phyloP scores from a whole-genome alignment of 495 filamentous ascomycete species.

The Trypethelium eluteriae region DNA sequence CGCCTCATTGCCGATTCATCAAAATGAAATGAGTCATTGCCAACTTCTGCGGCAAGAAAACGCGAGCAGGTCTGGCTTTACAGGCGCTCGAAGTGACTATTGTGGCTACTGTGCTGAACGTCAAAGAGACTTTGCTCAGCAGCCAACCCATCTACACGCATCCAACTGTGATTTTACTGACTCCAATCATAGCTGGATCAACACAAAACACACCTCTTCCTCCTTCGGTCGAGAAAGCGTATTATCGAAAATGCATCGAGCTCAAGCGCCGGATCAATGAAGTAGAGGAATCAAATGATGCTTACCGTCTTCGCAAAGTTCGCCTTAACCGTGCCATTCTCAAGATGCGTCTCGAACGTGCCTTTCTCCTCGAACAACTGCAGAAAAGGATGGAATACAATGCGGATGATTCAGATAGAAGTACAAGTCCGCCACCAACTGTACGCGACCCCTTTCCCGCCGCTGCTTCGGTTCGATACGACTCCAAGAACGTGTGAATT shows the following conservation, averaged over 20 bases:
- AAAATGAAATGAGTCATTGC: too few species aligned
- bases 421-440: constrained; percentile 62
- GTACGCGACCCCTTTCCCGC: constrained; percentile 21
- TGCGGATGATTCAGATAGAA: constrained; percentile 65
- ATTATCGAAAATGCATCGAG: constrained; percentile 93
- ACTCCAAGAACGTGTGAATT: not conserved
- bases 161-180: not conserved
- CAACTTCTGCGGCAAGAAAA: too few species aligned
- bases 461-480: not conserved
- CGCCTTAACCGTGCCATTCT: constrained; percentile 75
- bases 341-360: constrained; percentile 85
- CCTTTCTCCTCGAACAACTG: constrained; percentile 81
- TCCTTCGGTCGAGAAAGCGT: constrained; percentile 90
- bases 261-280: constrained; percentile 84
- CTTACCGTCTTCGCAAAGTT: constrained; percentile 65
- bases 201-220: constrained; percentile 52
- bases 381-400: constrained; percentile 76
- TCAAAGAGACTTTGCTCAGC: too few species aligned
- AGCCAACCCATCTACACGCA: constrained; percentile 19
- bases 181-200: not conserved
- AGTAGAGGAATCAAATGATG: constrained; percentile 81
- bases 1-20: not conserved
- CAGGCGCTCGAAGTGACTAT: too few species aligned
- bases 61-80: too few species aligned
- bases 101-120: too few species aligned